Percentiles rank a stretch among this genome's conserved stretches.
Evolutionary conservation across 345 rosid genomes (phyloP).

Genomic region (Salix koriyanagi): DNA sequence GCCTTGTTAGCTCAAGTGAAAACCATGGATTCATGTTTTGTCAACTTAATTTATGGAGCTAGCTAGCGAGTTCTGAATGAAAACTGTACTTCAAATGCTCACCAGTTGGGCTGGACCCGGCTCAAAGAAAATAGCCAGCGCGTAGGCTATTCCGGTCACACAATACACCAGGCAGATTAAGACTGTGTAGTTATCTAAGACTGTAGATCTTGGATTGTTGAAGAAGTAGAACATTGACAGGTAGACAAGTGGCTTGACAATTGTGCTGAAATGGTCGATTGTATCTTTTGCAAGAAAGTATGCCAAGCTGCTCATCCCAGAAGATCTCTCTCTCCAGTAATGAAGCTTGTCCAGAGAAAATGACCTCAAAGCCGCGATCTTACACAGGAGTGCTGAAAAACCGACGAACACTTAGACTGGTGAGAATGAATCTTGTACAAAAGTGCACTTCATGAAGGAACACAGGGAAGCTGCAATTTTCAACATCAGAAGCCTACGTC

Average conservation of each 20-base stretch:
- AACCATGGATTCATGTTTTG: neutral
- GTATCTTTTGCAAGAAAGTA: conserved; percentile 90
- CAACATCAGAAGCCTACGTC: neutral
- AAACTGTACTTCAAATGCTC: conserved; percentile 27
- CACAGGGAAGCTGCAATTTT: neutral
- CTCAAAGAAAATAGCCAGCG: conserved; percentile 66
- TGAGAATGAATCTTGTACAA: neutral
- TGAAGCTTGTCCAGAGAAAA: conserved; percentile 86
- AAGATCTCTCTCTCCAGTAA: conserved; percentile 90
- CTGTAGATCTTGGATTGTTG: conserved; percentile 88
- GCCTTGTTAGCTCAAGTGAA: conserved; percentile 6
- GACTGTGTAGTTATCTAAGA: conserved; percentile 70
- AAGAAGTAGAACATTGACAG: conserved; percentile 98
- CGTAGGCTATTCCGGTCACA: conserved; percentile 88
- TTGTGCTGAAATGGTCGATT: conserved; percentile 79
- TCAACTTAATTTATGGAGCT: neutral
- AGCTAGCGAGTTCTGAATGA: neutral
- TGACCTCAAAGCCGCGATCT: conserved; percentile 90
- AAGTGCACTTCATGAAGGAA: neutral
- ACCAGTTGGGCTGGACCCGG: conserved; percentile 97
- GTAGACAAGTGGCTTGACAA: conserved; percentile 82
- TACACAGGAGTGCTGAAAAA: conserved; percentile 81
- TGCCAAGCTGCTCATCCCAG: conserved; percentile 97
- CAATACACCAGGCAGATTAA: conserved; percentile 83
- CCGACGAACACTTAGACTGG: neutral